Percentiles rank a stretch among this genome's conserved stretches.
Evolutionary conservation across 768 basidiomycete species (phyloP).

Genomic region (Polyporus arcularius): DNA sequence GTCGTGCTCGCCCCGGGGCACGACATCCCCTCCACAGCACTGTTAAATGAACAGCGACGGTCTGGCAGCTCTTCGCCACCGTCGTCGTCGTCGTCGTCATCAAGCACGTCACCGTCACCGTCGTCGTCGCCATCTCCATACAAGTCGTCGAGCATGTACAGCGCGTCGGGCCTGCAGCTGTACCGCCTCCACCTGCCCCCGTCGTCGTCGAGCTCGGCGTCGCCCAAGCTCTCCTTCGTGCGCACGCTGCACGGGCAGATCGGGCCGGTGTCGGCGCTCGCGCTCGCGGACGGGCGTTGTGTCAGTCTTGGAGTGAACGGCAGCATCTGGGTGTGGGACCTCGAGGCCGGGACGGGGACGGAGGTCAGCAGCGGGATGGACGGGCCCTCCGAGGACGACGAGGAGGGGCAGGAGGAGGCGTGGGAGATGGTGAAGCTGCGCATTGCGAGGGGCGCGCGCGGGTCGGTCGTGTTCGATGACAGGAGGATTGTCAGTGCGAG

Average conservation of each 20-base stretch:
- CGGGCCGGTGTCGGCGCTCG: slow-evolving; percentile 64
- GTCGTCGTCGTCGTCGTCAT: background rate
- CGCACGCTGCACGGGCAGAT: slow-evolving; percentile 71
- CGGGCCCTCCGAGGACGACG: slow-evolving; percentile 1
- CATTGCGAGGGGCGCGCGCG: slow-evolving; percentile 28
- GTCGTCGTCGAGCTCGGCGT: slow-evolving; percentile 47
- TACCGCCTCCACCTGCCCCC: slow-evolving; percentile 71
- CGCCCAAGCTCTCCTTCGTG: slow-evolving; percentile 70
- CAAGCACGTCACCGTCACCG: background rate
- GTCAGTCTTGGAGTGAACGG: slow-evolving; percentile 74
- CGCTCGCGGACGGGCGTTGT: slow-evolving; percentile 81
- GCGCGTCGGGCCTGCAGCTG: slow-evolving; percentile 63
- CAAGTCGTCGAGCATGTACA: slow-evolving; percentile 41
- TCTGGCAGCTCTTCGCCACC: background rate
- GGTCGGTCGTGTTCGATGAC: slow-evolving; percentile 72
- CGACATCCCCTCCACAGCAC: slow-evolving; percentile 18
- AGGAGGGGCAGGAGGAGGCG: background rate
- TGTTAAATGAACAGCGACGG: slow-evolving; percentile 14
- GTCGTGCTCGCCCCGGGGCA: slow-evolving; percentile 68
- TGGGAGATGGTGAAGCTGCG: slow-evolving; percentile 44
- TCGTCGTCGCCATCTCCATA: slow-evolving; percentile 17
- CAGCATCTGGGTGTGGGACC: slow-evolving; percentile 85
- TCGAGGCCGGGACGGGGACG: slow-evolving; percentile 54
- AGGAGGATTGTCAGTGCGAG: slow-evolving; percentile 61
- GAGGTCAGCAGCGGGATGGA: slow-evolving; percentile 22